Percentiles rank a stretch among this genome's conserved stretches.
phyloP scores from a whole-genome alignment of 2,329 filamentous ascomycete genomes.

The Pseudogymnoascus sp. region DNA sequence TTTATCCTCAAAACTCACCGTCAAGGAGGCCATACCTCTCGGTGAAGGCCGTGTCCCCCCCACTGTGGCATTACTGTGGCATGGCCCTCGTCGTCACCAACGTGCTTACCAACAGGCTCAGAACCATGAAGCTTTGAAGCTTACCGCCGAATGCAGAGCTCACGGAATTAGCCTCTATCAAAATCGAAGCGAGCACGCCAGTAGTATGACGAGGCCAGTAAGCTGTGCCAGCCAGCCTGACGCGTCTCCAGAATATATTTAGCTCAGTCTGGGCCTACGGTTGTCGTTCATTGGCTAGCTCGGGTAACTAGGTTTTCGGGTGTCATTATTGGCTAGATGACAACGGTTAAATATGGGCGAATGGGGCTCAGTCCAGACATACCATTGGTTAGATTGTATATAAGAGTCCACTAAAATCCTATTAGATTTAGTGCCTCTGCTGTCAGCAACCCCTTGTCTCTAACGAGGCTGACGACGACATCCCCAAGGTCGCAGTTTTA shows the following conservation, averaged over 20 bases:
- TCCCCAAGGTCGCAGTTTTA: not conserved
- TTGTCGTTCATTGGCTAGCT: not conserved
- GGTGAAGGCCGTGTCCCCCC: not conserved
- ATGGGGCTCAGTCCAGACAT: not conserved
- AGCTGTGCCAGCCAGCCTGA: not conserved
- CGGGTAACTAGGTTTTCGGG: not conserved
- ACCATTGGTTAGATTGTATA: not conserved
- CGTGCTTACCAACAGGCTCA: not conserved
- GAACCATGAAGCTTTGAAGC: not conserved
- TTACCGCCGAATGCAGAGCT: not conserved
- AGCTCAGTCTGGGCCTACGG: not conserved
- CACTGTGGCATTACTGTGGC: not conserved
- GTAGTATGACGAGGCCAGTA: not conserved
- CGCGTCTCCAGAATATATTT: not conserved
- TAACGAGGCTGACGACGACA: not conserved
- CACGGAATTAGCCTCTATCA: not conserved
- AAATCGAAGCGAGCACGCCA: not conserved
- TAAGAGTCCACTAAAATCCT: not conserved
- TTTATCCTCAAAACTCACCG: not conserved
- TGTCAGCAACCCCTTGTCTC: not conserved
- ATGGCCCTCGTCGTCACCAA: not conserved
- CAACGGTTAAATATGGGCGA: not conserved
- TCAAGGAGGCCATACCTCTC: not conserved
- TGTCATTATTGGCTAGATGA: not conserved
- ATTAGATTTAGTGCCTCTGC: not conserved